Conservation (phyloP, 169 alveolate species). For the Eimeria falciformis region DNA sequence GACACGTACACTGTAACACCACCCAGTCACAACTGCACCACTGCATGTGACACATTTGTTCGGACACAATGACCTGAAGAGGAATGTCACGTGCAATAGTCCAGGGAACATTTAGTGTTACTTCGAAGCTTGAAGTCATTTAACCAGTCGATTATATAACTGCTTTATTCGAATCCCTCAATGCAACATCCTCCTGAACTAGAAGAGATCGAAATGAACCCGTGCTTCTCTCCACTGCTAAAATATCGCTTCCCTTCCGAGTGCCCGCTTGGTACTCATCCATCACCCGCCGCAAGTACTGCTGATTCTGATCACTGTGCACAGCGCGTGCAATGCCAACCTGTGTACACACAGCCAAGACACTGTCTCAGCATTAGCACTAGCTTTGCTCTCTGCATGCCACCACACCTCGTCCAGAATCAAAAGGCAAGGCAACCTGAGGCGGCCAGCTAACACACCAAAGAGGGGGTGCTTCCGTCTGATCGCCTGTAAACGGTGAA, state of each 20-base stretch:
- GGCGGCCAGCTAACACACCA: constrained; percentile 33
- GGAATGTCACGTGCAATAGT: no score
- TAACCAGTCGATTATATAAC: no score
- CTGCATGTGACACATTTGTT: no score
- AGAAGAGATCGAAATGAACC: background rate
- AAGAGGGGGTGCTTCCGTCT: constrained; percentile 55
- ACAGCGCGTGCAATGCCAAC: constrained; percentile 72
- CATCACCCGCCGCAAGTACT: constrained; percentile 35
- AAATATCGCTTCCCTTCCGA: background rate
- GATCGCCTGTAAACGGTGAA: constrained; percentile 86
- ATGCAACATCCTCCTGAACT: background rate
- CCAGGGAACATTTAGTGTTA: no score
- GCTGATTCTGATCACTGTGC: constrained; percentile 50
- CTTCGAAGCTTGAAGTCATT: no score
- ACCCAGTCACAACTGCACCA: no score
- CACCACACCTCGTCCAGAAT: background rate
- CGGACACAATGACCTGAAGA: no score
- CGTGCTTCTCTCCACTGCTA: constrained; percentile 1
- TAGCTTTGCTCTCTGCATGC: background rate
- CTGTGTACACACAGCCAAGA: background rate
- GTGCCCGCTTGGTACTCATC: constrained; percentile 38
- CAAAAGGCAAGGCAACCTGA: background rate
- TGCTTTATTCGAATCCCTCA: background rate
- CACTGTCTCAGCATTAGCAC: background rate
- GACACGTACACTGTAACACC: no score